These are phyloP conservation scores for Colletotrichum sansevieriae DNA, from an alignment of 2,329 filamentous ascomycete species.

Conservation along the genomic window DNA sequence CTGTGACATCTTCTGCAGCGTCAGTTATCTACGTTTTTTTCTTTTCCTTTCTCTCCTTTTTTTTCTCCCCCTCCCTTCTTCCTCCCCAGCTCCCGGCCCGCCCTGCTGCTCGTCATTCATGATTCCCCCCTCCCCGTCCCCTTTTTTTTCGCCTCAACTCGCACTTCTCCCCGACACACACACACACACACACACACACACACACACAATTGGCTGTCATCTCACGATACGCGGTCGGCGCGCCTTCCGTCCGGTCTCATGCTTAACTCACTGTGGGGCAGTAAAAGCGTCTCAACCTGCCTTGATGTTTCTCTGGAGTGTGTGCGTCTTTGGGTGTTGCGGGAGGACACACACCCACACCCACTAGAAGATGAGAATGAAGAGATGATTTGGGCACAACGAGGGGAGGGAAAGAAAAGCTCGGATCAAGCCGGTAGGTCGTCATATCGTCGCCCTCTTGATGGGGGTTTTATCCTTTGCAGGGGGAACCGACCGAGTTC, in stretches of 20 bases:
- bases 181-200: neutral
- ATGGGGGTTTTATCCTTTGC: no score
- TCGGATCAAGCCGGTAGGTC: constrained; percentile 15
- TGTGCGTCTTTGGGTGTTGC: neutral
- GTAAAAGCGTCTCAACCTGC: constrained; percentile 14
- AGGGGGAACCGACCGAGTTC: neutral
- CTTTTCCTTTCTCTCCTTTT: neutral
- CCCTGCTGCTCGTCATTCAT: neutral
- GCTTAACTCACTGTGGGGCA: constrained; percentile 4
- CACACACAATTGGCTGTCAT: constrained; percentile 1
- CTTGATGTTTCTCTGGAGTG: constrained; percentile 6
- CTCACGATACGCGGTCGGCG: constrained; percentile 26
- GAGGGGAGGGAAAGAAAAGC: neutral
- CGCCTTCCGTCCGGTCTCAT: constrained; percentile 33
- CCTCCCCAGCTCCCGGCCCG: neutral
- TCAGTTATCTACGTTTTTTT: constrained; percentile 26
- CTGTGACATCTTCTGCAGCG: constrained; percentile 36
- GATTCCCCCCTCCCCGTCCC: neutral
- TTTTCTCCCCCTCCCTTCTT: neutral
- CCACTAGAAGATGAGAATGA: no score
- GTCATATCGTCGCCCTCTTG: neutral
- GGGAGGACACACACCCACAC: no score
- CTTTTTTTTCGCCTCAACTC: neutral
- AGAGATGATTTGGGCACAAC: neutral
- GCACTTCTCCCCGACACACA: constrained; percentile 15